Evolutionary conservation across 2,329 filamentous ascomycete species (phyloP), one percentile per base, ranked within the genome.

Genomic region (Peltaster fructicola): DNA sequence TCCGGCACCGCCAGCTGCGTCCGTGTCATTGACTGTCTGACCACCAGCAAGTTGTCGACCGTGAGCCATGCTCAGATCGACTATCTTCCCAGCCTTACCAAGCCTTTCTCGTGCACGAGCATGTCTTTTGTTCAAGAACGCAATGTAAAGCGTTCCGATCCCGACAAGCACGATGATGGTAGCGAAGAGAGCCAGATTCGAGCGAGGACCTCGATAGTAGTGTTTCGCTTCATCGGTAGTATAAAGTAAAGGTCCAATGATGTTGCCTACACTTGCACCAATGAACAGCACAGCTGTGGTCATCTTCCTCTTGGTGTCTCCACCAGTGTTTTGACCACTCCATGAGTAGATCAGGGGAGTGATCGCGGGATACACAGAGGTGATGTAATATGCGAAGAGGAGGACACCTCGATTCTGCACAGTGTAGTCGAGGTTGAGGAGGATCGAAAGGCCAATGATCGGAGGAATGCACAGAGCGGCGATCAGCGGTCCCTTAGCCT

Each of bases 231-330:
- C 67, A 3, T 57, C 57, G 0, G 66, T 63, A 4, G 63, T 70
- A 44, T 73, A 77, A 0, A 76, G 52, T 22, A 69, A 60, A 0
- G 72, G 72, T 0, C 71, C 72, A 12, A 75, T 52, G 17, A 76
- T 66, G 35, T 78, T 77, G 5, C 72, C 73, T 2, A 62, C 63
- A 25, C 64, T 73, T 30, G 70, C 64, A 4, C 70, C 68, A 22
- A 77, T 59, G 37, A 77, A 72, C 1, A 77, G 53, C 5, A 73
- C 55, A 8, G 62, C 69, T 0, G 69, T 74, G 0, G 65, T 72
- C 7, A 65, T 62, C 39, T 75, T 76, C 33, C 68, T 66, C 48
- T 78, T 78, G 0, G 72, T 77, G 39, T 77, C 70, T 2, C 73
- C 72, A 0, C 65, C 72, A 0, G 72, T 72, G 34, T 73, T 73